Conservation (phyloP, 768 basidiomycete species). For the Podaxis rugospora region DNA sequence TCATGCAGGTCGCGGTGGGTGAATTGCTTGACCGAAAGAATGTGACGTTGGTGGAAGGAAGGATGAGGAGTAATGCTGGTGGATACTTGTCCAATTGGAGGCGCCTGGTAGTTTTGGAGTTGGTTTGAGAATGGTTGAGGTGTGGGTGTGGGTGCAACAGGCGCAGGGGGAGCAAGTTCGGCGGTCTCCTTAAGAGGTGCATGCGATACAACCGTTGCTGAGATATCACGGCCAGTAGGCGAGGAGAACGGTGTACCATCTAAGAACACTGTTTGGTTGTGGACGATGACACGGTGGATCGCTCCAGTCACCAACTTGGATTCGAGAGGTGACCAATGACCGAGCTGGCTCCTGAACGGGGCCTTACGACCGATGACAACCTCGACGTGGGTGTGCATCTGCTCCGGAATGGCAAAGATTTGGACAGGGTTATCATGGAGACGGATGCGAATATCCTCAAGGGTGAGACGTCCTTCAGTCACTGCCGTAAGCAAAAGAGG, state of each 20-base stretch:
- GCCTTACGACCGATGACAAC: slow-evolving; percentile 81
- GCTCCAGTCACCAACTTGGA: slow-evolving; percentile 59
- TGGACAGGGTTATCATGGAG: slow-evolving; percentile 88
- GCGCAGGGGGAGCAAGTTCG: slow-evolving; percentile 15
- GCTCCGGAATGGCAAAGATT: slow-evolving; percentile 90
- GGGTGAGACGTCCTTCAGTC: slow-evolving; percentile 67
- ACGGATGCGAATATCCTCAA: slow-evolving; percentile 78
- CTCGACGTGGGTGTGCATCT: slow-evolving; percentile 83
- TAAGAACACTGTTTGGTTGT: slow-evolving; percentile 84
- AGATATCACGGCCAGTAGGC: slow-evolving; percentile 69
- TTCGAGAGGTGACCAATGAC: slow-evolving; percentile 82
- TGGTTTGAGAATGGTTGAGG: slow-evolving; percentile 6
- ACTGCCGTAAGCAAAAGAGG: slow-evolving; percentile 88
- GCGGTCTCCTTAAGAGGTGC: slow-evolving; percentile 14
- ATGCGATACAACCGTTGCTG: slow-evolving; percentile 51
- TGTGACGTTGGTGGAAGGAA: slow-evolving; percentile 89
- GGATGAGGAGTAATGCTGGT: slow-evolving; percentile 63
- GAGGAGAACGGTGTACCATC: slow-evolving; percentile 70
- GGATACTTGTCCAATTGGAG: slow-evolving; percentile 34
- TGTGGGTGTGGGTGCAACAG: slow-evolving; percentile 8
- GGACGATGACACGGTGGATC: slow-evolving; percentile 87
- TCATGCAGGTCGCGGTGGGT: slow-evolving; percentile 85
- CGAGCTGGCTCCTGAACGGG: slow-evolving; percentile 43
- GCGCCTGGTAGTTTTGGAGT: slow-evolving; percentile 24
- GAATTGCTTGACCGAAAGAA: slow-evolving; percentile 94